Evolutionary conservation across 2,329 filamentous ascomycete species (phyloP), one percentile per base, ranked within the genome.

Genomic region (Aspergillus quadricinctus): DNA sequence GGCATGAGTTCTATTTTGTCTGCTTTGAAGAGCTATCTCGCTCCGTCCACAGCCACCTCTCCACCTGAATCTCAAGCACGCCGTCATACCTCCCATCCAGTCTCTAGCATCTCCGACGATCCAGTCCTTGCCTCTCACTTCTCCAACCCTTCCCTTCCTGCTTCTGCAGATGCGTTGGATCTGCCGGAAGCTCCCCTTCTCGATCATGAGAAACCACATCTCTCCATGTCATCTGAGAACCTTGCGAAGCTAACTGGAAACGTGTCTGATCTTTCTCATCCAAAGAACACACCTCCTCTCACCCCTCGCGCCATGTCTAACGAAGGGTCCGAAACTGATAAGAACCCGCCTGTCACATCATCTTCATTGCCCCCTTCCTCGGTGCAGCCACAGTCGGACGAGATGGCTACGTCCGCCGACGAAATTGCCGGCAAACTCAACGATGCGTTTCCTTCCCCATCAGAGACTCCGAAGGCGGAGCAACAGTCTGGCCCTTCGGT

Each of bases 271-370:
- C 77, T 72, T 74, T 73, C 77, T 69, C 75, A 73, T 76, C 73
- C 85, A 81, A 96, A 97, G 92, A 96, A 91, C 80, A 94, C 90
- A 66, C 89, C 91, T 65, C 87, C 92, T 59, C 92, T 93, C 65
- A 95, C 93, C 55, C 93, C 91, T 62, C 88, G 93, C 77, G 89
- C 92, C 58, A 85, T 93, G 69, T 96, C 91, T 55, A 82, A 84
- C 73, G 84, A 85, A 68, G 79, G 77, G 48, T 62, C 66, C 27
- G 65, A 71, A 63, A 58, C 67, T 50, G 70, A 70, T 50, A 70
- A 71, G 61, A 66, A 66, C 52, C 65, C 70, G 54, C 49, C 64
- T 50, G 59, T 55, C 56, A 61, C 68, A 29, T 60, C 63, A 7
- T 57, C 66, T 28, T 61, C 71, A 4, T 52, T 63, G 5, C 58